These are phyloP conservation scores for Verticillium nonalfalfae DNA, from an alignment of 2,329 filamentous ascomycete genomes.

Conservation along the genomic window DNA sequence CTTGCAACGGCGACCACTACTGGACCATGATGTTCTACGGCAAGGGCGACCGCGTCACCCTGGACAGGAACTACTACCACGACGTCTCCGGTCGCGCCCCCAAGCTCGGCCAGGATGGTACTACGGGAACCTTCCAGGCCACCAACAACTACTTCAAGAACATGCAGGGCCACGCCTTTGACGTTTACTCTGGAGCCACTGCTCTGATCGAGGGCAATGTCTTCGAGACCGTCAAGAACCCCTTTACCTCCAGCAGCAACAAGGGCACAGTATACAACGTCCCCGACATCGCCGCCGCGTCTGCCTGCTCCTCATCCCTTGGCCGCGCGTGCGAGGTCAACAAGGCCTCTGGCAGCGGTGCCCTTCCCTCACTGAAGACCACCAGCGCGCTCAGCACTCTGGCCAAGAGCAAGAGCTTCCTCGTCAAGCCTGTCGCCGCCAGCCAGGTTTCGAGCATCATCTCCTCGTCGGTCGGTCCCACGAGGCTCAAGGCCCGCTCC, in stretches of 20 bases:
- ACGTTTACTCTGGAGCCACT: constrained; percentile 33
- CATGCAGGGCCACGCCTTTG: constrained; percentile 37
- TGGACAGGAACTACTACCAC: constrained; percentile 57
- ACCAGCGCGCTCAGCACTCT: constrained; percentile 12
- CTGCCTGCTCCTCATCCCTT: constrained; percentile 1
- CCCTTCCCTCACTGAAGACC: constrained; percentile 12
- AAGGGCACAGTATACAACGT: constrained; percentile 13
- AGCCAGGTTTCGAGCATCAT: constrained; percentile 16
- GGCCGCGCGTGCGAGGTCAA: constrained; percentile 7
- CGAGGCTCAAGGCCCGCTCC: constrained; percentile 9
- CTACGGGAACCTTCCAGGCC: constrained; percentile 16
- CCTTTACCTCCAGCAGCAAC: constrained; percentile 22
- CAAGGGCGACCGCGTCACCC: constrained; percentile 47
- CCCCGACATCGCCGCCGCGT: constrained; percentile 14
- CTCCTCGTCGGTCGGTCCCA: constrained; percentile 13
- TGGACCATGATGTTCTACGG: constrained; percentile 53
- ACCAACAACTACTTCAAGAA: constrained; percentile 21
- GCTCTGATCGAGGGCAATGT: constrained; percentile 20
- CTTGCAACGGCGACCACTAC: constrained; percentile 54
- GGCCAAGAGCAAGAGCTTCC: constrained; percentile 11
- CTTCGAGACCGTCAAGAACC: constrained; percentile 16
- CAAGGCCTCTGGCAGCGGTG: constrained; percentile 11
- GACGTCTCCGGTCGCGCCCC: constrained; percentile 49
- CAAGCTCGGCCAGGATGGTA: constrained; percentile 18
- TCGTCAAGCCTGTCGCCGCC: constrained; percentile 17